phyloP scores from a whole-genome alignment of 2,329 filamentous ascomycete species.

The Diaporthe sp. region DNA sequence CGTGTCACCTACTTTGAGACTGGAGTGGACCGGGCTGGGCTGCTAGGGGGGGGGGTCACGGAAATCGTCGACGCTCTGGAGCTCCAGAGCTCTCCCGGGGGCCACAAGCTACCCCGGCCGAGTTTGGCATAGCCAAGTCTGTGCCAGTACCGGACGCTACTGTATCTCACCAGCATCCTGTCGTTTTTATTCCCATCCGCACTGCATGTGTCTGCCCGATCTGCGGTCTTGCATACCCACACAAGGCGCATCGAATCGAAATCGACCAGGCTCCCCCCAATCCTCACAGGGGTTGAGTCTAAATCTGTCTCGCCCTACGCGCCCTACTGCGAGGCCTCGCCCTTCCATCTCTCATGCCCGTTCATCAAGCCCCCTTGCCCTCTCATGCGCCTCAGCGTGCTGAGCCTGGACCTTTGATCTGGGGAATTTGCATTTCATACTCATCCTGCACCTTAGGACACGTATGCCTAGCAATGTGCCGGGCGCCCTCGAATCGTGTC shows the following conservation, averaged over 20 bases:
- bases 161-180: constrained; percentile 27
- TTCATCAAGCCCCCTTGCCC: not conserved
- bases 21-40: not conserved
- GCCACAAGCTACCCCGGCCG: constrained; percentile 19
- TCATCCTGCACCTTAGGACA: constrained; percentile 18
- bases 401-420: constrained; percentile 7
- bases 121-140: constrained; percentile 28
- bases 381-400: constrained; percentile 7
- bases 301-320: constrained; percentile 23
- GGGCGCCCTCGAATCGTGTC: not conserved
- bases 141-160: constrained; percentile 31
- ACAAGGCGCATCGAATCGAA: constrained; percentile 17
- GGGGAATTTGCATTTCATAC: not conserved
- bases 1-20: not conserved
- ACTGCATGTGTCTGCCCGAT: constrained; percentile 31
- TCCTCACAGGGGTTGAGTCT: constrained; percentile 19
- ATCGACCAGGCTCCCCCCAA: constrained; percentile 18
- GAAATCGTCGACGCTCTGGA: not conserved
- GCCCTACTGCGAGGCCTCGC: constrained; percentile 22
- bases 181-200: constrained; percentile 30
- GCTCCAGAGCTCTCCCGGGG: not conserved
- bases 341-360: constrained; percentile 8
- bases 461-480: constrained; percentile 21
- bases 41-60: not conserved
- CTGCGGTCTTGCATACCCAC: constrained; percentile 30